Conservation (phyloP, 306 rosid genomes). For the Cucurbita argyrosperma region DNA sequence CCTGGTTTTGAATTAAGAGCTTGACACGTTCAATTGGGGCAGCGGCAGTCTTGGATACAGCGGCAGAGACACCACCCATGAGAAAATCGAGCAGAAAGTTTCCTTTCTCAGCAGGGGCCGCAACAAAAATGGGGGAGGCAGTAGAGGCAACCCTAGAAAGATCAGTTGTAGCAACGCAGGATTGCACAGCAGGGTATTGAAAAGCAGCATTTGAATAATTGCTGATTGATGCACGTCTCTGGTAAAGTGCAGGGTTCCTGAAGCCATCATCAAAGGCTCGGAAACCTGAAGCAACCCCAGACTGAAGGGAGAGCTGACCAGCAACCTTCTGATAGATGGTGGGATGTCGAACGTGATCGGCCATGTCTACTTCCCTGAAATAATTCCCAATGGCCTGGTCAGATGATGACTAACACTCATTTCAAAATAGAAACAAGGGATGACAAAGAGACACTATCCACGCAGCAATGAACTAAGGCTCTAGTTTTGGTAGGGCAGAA, state of each 20-base stretch:
- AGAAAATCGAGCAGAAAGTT: slow-evolving; percentile 56
- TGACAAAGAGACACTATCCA: neutral
- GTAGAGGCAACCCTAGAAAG: slow-evolving; percentile 37
- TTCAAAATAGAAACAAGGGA: neutral
- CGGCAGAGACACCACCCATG: slow-evolving; percentile 94
- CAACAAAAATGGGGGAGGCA: slow-evolving; percentile 63
- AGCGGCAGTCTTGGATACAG: slow-evolving; percentile 88
- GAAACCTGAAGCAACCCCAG: slow-evolving; percentile 24
- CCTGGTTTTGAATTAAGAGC: slow-evolving; percentile 85
- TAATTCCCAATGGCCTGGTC: neutral
- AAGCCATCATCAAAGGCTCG: slow-evolving; percentile 26
- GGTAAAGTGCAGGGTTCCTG: slow-evolving; percentile 36
- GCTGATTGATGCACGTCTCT: slow-evolving; percentile 35
- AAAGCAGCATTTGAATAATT: slow-evolving; percentile 55
- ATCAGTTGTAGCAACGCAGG: slow-evolving; percentile 41
- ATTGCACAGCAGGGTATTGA: slow-evolving; percentile 32
- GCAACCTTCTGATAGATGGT: slow-evolving; percentile 59
- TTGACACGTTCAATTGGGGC: slow-evolving; percentile 91
- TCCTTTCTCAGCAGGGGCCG: slow-evolving; percentile 76
- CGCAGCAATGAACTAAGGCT: neutral
- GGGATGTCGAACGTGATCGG: slow-evolving; percentile 70
- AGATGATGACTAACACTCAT: neutral
- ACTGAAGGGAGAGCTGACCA: slow-evolving; percentile 49
- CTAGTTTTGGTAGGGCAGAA: neutral
- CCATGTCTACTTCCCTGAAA: slow-evolving; percentile 44